Evolutionary conservation across 352 stramenopile genomes (phyloP).

Genomic region (Phytopythium delawarense): DNA sequence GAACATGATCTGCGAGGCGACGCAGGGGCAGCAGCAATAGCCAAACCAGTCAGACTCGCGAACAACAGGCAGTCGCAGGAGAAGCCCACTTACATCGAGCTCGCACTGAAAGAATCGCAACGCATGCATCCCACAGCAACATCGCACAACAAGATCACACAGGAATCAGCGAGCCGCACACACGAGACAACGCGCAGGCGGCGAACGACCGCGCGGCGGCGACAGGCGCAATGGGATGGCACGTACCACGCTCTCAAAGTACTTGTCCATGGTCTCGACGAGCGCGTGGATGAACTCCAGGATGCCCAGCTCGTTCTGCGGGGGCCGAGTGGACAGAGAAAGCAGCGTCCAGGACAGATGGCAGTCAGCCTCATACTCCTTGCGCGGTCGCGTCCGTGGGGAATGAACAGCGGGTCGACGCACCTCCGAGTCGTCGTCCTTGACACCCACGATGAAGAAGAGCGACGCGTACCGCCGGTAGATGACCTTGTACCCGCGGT

Average conservation of each 20-base stretch:
- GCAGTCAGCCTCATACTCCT: neutral
- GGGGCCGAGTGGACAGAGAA: neutral
- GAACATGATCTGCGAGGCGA: constrained; percentile 84
- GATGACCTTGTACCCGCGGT: constrained; percentile 98
- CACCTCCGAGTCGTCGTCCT: constrained; percentile 92
- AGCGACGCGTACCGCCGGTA: constrained; percentile 99
- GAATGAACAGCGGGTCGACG: neutral
- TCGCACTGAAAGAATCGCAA: constrained; percentile 45
- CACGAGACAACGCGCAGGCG: neutral
- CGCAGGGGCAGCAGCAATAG: neutral
- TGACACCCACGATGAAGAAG: constrained; percentile 99
- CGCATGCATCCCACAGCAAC: neutral
- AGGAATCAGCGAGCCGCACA: neutral
- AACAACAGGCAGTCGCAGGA: neutral
- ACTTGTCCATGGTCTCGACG: constrained; percentile 99
- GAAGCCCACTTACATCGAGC: constrained; percentile 59
- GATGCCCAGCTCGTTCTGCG: constrained; percentile 98
- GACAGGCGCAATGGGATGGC: neutral
- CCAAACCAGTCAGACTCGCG: neutral
- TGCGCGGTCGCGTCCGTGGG: neutral
- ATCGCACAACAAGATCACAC: neutral
- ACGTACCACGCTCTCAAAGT: constrained; percentile 97
- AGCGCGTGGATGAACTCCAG: constrained; percentile 99
- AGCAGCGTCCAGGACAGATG: neutral
- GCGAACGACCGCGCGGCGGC: neutral